Evolutionary conservation across 1,284 basidiomycete species (phyloP).

Genomic region (Rhizopogon parksii): DNA sequence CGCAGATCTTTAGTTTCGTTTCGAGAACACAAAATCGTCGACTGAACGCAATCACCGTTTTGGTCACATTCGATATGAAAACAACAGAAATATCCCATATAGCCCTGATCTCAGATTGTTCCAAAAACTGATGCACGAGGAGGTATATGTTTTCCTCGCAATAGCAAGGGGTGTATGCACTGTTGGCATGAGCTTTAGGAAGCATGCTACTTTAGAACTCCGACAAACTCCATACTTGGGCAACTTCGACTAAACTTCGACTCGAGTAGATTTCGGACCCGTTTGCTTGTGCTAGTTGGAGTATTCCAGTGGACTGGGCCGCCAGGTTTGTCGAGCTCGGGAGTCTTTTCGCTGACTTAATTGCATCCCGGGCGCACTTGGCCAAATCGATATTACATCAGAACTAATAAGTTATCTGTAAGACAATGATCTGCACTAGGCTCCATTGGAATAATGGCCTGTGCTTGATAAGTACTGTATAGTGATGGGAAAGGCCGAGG

Average conservation of each 20-base stretch:
- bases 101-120: slow-evolving; percentile 20
- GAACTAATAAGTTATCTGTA: background rate
- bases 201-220: slow-evolving; percentile 19
- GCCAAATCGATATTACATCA: background rate
- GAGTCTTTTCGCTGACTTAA: background rate
- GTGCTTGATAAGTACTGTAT: background rate
- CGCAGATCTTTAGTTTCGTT: slow-evolving; percentile 7
- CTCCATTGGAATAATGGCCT: background rate
- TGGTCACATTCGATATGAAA: slow-evolving; percentile 59
- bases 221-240: slow-evolving; percentile 5
- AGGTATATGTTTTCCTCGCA: slow-evolving; percentile 74
- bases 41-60: slow-evolving; percentile 38
- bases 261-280: background rate
- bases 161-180: slow-evolving; percentile 29
- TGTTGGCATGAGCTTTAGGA: slow-evolving; percentile 11
- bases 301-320: too few species aligned
- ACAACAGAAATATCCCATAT: slow-evolving; percentile 49
- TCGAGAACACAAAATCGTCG: background rate
- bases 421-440: background rate
- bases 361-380: background rate
- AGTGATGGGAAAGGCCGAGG: background rate
- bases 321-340: background rate
- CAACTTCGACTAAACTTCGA: background rate
- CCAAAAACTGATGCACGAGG: slow-evolving; percentile 41
- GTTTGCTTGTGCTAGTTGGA: background rate